phyloP scores from a whole-genome alignment of 2,329 filamentous ascomycete genomes.

The Paramyrothecium sp. region DNA sequence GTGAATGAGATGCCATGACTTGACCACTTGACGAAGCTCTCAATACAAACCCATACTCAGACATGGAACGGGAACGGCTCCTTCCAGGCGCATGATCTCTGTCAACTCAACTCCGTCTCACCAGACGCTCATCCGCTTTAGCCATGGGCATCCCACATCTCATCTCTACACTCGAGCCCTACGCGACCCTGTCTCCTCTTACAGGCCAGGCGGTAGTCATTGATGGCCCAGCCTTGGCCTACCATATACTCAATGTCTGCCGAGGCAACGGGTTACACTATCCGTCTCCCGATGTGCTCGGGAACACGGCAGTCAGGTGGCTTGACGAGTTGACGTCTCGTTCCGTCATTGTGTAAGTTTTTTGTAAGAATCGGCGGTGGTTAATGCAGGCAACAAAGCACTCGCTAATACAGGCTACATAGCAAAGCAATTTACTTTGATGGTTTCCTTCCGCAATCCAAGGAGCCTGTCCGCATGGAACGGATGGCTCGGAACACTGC shows the following conservation, averaged over 20 bases:
- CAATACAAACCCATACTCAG: background rate
- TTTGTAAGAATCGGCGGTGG: too few relatives aligned
- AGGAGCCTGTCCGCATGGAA: conserved; percentile 59
- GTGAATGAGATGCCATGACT: too few relatives aligned
- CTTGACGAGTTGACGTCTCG: conserved; percentile 56
- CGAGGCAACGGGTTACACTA: conserved; percentile 48
- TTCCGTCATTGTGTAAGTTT: conserved; percentile 64
- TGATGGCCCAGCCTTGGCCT: conserved; percentile 78
- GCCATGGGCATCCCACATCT: conserved; percentile 61
- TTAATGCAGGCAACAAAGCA: background rate
- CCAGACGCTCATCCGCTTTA: background rate
- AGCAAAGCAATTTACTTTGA: conserved; percentile 77
- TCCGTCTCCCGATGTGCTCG: conserved; percentile 64
- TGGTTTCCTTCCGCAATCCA: conserved; percentile 70
- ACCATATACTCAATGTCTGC: conserved; percentile 65
- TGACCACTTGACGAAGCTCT: too few relatives aligned
- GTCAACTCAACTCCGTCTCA: too few relatives aligned
- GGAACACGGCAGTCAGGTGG: conserved; percentile 57
- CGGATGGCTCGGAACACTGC: conserved; percentile 59
- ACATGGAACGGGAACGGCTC: background rate
- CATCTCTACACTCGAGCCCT: conserved; percentile 50
- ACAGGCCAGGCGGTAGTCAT: conserved; percentile 49
- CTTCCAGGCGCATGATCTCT: background rate
- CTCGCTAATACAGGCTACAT: background rate
- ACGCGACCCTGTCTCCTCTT: conserved; percentile 42